These are phyloP conservation scores for Lasiodiplodia gonubiensis DNA, from an alignment of 2,329 filamentous ascomycete genomes.

Conservation along the genomic window DNA sequence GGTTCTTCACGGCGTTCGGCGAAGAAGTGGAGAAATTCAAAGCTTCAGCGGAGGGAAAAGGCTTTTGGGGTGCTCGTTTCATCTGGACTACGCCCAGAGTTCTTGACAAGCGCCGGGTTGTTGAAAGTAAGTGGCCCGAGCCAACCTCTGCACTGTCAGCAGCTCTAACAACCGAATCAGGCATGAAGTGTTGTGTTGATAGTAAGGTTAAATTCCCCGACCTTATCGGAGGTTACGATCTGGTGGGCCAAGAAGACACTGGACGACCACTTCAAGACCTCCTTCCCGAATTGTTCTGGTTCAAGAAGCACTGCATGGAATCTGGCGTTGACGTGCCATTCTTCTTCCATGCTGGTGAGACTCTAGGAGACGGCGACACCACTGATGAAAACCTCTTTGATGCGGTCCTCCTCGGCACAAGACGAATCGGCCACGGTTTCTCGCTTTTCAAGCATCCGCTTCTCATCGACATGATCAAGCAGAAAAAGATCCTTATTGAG, in stretches of 20 bases:
- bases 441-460: slow-evolving; percentile 90
- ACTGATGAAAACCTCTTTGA: slow-evolving; percentile 89
- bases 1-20: slow-evolving; percentile 73
- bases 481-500: slow-evolving; percentile 86
- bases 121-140: slow-evolving; percentile 60
- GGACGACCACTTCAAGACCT: slow-evolving; percentile 78
- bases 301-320: slow-evolving; percentile 80
- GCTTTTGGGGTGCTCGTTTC: slow-evolving; percentile 83
- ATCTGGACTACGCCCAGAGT: slow-evolving; percentile 82
- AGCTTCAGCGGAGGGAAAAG: slow-evolving; percentile 68
- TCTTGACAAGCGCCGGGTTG: slow-evolving; percentile 67
- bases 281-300: slow-evolving; percentile 89
- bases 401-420: slow-evolving; percentile 81
- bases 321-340: slow-evolving; percentile 85
- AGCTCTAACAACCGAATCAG: slow-evolving; percentile 35
- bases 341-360: slow-evolving; percentile 95
- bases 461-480: slow-evolving; percentile 84
- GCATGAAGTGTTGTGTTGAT: slow-evolving; percentile 85
- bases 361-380: slow-evolving; percentile 73
- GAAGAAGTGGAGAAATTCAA: slow-evolving; percentile 83
- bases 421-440: slow-evolving; percentile 88
- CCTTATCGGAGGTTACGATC: slow-evolving; percentile 83
- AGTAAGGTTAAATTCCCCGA: slow-evolving; percentile 81
- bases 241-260: slow-evolving; percentile 85
- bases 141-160: too few relatives aligned